Evolutionary conservation across 1,284 basidiomycete genomes (phyloP).

Genomic region (Sporisorium exsertum): DNA sequence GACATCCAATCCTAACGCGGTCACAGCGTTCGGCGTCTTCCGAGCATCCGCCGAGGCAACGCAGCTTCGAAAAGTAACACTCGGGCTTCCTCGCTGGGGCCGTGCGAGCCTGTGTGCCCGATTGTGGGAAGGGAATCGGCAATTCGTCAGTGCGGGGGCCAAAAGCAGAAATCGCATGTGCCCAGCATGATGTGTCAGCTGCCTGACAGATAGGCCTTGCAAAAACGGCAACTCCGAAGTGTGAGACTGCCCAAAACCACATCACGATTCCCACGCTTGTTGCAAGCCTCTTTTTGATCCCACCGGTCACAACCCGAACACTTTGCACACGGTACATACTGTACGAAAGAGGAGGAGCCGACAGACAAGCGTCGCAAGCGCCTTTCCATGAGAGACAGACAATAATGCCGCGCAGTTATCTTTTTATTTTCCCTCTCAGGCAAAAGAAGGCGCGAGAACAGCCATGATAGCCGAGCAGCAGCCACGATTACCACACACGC

Average conservation of each 20-base stretch:
- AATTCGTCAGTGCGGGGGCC: not conserved
- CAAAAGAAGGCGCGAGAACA: not conserved
- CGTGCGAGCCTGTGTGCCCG: not conserved
- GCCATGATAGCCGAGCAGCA: not conserved
- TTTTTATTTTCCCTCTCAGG: not conserved
- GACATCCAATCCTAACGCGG: slow-evolving; percentile 1
- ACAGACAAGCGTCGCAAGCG: not conserved
- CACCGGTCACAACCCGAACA: not conserved
- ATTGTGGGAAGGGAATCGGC: not conserved
- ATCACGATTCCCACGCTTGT: not conserved
- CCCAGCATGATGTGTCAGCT: slow-evolving; percentile 4
- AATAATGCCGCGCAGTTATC: not conserved
- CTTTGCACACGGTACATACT: too few species aligned
- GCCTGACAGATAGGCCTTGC: not conserved
- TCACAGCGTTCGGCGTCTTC: slow-evolving; percentile 4
- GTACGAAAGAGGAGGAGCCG: not conserved
- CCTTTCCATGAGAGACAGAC: not conserved
- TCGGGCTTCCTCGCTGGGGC: not conserved
- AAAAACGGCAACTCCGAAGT: not conserved
- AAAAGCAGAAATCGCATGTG: not conserved
- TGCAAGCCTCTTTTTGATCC: not conserved
- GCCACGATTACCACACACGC: not conserved
- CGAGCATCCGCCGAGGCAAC: slow-evolving; percentile 7
- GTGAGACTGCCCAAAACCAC: not conserved
- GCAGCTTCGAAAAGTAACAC: slow-evolving; percentile 3